phyloP scores from a whole-genome alignment of 805 yeast species.

The Saccharomyces jurei region DNA sequence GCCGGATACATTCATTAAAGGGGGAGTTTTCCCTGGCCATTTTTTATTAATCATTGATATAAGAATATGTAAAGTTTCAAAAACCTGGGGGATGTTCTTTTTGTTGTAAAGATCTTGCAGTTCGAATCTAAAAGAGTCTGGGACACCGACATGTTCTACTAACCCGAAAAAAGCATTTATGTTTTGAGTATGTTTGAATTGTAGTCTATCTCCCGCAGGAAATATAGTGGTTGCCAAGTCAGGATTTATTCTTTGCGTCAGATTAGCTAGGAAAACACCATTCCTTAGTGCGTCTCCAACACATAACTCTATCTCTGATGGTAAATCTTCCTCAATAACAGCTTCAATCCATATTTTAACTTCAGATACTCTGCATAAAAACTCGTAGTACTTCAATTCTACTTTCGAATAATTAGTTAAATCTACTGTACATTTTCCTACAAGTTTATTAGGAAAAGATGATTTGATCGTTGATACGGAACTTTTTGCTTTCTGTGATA shows the following conservation, averaged over 20 bases:
- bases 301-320: conserved; percentile 46
- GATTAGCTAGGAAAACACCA: conserved; percentile 78
- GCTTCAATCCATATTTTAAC: conserved; percentile 75
- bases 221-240: conserved; percentile 46
- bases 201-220: conserved; percentile 54
- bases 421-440: not conserved
- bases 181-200: conserved; percentile 88
- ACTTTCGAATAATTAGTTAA: conserved; percentile 7
- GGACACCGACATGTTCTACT: conserved; percentile 62
- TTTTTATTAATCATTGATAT: conserved; percentile 58
- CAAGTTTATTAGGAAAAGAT: conserved; percentile 1
- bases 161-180: conserved; percentile 75
- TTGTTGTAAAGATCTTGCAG: conserved; percentile 87
- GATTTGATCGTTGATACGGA: not conserved
- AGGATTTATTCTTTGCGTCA: conserved; percentile 68
- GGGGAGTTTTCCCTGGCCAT: conserved; percentile 48
- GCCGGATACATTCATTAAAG: conserved; percentile 55
- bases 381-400: conserved; percentile 55
- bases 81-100: conserved; percentile 86
- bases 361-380: conserved; percentile 70
- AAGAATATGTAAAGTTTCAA: conserved; percentile 86
- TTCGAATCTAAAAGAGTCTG: conserved; percentile 84
- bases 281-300: conserved; percentile 59
- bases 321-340: conserved; percentile 49
- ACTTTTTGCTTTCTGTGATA: not conserved